phyloP scores from a whole-genome alignment of 1,284 basidiomycete species.

The Papiliotrema laurentii region DNA sequence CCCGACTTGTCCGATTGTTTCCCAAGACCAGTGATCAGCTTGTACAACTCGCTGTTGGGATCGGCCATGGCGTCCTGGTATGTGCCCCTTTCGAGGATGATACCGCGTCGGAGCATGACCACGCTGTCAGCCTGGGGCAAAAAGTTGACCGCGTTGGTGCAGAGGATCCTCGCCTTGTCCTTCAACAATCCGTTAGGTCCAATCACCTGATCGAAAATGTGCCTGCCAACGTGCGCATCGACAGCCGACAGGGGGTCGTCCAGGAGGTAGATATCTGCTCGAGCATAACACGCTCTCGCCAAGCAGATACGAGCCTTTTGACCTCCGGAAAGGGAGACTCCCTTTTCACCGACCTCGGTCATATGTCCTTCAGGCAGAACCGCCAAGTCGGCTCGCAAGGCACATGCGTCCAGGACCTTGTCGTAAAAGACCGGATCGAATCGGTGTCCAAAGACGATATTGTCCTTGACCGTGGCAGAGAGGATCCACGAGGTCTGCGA shows the following conservation, averaged over 20 bases:
- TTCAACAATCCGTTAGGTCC: conserved; percentile 81
- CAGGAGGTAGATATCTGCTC: conserved; percentile 58
- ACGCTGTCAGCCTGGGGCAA: conserved; percentile 75
- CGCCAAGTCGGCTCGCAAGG: conserved; percentile 71
- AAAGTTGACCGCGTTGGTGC: conserved; percentile 86
- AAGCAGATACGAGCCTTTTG: conserved; percentile 61
- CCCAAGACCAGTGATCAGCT: conserved; percentile 61
- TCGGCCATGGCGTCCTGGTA: conserved; percentile 64
- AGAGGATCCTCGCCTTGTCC: conserved; percentile 78
- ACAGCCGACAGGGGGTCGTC: conserved; percentile 57
- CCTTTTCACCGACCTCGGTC: conserved; percentile 69
- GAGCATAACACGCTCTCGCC: conserved; percentile 55
- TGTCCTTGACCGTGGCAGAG: conserved; percentile 76
- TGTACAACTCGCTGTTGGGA: conserved; percentile 65
- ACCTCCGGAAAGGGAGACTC: conserved; percentile 54
- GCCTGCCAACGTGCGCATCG: conserved; percentile 67
- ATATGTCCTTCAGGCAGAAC: conserved; percentile 67
- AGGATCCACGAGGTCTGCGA: conserved; percentile 87
- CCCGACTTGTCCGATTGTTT: conserved; percentile 45
- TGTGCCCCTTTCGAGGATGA: conserved; percentile 73
- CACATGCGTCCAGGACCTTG: conserved; percentile 61
- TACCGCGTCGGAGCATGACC: conserved; percentile 72
- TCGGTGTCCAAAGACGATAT: conserved; percentile 84
- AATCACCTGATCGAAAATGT: conserved; percentile 72
- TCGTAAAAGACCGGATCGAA: conserved; percentile 62